Percentiles rank a stretch among this genome's conserved stretches.
These are phyloP conservation scores for Amanita polypyramis DNA, from an alignment of 768 basidiomycete genomes.

Conservation along the genomic window DNA sequence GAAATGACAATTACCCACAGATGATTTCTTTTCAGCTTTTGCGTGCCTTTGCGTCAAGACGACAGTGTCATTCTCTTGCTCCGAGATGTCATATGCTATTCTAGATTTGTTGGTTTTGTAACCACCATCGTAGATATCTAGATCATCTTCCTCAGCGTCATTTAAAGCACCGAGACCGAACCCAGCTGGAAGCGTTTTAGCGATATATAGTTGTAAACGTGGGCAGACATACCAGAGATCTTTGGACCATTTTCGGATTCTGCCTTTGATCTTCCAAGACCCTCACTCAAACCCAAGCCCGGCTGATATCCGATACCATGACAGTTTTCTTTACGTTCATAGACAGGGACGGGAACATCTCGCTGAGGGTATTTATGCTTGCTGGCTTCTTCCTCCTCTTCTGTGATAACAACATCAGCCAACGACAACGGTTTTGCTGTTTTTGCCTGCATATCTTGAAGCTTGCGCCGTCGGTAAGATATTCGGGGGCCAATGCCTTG, in stretches of 20 bases:
- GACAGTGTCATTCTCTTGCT: conserved; percentile 50
- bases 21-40: conserved; percentile 12
- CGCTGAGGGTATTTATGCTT: conserved; percentile 84
- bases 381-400: conserved; percentile 69
- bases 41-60: conserved; percentile 12
- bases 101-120: conserved; percentile 28
- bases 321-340: conserved; percentile 60
- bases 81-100: conserved; percentile 55
- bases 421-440: conserved; percentile 19
- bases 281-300: conserved; percentile 51
- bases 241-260: conserved; percentile 33
- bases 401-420: conserved; percentile 25
- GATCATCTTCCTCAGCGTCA: conserved; percentile 89
- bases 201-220: not conserved
- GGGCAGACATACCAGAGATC: conserved; percentile 36
- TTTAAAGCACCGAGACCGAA: conserved; percentile 87
- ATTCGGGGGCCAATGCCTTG: conserved; percentile 92
- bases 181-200: conserved; percentile 39
- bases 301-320: conserved; percentile 80
- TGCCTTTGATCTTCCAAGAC: conserved; percentile 29
- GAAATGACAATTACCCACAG: conserved; percentile 18
- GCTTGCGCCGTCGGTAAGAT: conserved; percentile 60
- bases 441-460: conserved; percentile 52
- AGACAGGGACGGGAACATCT: conserved; percentile 57
- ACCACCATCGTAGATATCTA: conserved; percentile 67